phyloP scores from a whole-genome alignment of 805 yeast species.

The Metschnikowia cubensis region DNA sequence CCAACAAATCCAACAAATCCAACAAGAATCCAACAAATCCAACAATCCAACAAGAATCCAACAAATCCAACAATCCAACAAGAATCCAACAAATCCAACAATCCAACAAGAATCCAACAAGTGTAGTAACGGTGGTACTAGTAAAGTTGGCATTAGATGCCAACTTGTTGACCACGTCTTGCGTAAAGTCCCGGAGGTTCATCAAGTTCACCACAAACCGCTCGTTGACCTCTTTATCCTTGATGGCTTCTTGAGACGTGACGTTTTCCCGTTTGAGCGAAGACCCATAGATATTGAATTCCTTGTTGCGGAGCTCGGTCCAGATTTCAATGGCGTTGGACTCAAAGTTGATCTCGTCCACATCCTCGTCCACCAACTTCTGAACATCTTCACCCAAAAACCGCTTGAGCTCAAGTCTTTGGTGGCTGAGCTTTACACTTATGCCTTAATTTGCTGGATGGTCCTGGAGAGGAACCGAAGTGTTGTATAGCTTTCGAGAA shows the following conservation, averaged over 20 bases:
- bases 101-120: too few species aligned
- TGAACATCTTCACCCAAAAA: conserved; percentile 37
- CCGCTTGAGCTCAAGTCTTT: conserved; percentile 42
- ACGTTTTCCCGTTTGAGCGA: conserved; percentile 32
- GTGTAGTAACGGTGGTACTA: too few species aligned
- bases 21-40: too few species aligned
- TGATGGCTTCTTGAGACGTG: conserved; percentile 68
- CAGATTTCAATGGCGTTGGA: conserved; percentile 70
- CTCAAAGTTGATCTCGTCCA: conserved; percentile 61
- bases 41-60: too few species aligned
- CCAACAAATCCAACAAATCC: too few species aligned
- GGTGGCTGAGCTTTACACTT: conserved; percentile 47
- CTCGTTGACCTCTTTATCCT: conserved; percentile 67
- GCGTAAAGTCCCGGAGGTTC: conserved; percentile 64
- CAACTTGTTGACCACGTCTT: conserved; percentile 54
- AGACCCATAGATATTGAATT: conserved; percentile 32
- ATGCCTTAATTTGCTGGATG: too few species aligned
- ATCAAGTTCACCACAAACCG: conserved; percentile 73
- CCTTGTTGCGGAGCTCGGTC: conserved; percentile 34
- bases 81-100: too few species aligned
- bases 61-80: too few species aligned
- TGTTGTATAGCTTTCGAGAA: too few species aligned
- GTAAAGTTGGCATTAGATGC: conserved; percentile 41
- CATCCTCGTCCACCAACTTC: conserved; percentile 43
- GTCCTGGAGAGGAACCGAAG: too few species aligned